Evolutionary conservation across 192 early-diverging fungal species (phyloP), one percentile per base, ranked within the genome.

Genomic region (Backusella psychrophila): DNA sequence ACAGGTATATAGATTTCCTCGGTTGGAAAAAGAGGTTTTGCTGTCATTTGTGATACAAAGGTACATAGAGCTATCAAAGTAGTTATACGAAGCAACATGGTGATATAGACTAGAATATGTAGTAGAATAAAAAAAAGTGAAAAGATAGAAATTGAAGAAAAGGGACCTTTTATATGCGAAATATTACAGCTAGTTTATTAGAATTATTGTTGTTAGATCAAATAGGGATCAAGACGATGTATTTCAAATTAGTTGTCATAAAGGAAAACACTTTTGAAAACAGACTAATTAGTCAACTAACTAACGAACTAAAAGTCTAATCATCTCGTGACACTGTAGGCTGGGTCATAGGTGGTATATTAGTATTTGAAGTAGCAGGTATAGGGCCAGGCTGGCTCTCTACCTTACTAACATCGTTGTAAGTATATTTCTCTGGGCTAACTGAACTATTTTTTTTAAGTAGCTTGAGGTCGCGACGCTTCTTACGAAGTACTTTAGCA

Each of bases 391-490:
- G 23, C 8, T 29, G 3, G 8, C 7, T 63, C 1, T 29, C 56
- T 12, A 63, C 7, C 26, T 63, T 29, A 26, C 11, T 63, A 11
- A 63, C 26, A 29, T 63, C 56, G 29, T 29, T 14, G 23, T 29
- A 29, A 63, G 26, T 12, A 29, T 2, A 63, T 29, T 63, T 63
- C 9, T 63, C 56, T 63, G 56, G 56, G 9, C 21, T 3, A 63
- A 63, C 56, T 11, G 56, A 0, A 15, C 56, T 11, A 63, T 63
- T 29, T 0, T 14, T 63, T 29, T 26, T 63, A 63, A 7, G 21
- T 21, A 23, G 23, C 6, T 7, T 36, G 9, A 79, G 46, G 69
- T 74, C 77, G 6, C 63, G 46, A 8, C 81, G 77, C 46, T 82
- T 82, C 31, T 66, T 39, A 8, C 49, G 72, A 4, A 82, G 44